Evolutionary conservation across 805 yeast genomes (phyloP).

Genomic region (Kodamaea neixiangensis): DNA sequence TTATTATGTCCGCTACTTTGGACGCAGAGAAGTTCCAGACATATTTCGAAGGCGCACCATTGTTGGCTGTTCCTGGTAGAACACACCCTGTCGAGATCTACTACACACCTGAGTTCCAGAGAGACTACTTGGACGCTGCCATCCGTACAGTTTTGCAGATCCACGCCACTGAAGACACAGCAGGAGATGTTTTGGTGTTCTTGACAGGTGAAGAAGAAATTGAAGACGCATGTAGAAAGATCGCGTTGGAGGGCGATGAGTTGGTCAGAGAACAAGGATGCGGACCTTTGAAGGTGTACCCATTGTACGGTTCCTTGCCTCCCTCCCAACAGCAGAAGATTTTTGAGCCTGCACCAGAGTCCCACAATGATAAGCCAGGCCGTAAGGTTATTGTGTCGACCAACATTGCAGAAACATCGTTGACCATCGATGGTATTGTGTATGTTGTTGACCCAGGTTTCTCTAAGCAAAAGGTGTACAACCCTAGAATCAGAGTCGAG

Average conservation of each 20-base stretch:
- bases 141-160: conserved; percentile 93
- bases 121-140: conserved; percentile 93
- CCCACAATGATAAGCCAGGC: conserved; percentile 87
- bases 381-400: conserved; percentile 91
- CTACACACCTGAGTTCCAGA: conserved; percentile 95
- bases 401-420: conserved; percentile 95
- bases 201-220: conserved; percentile 97
- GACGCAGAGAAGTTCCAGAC: conserved; percentile 95
- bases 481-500: conserved; percentile 94
- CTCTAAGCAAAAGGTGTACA: conserved; percentile 93
- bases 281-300: conserved; percentile 89
- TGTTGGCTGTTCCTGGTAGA: conserved; percentile 96
- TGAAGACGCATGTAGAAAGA: conserved; percentile 92
- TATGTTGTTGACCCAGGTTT: conserved; percentile 98
- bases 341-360: conserved; percentile 85
- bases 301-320: conserved; percentile 94
- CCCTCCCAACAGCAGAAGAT: conserved; percentile 94
- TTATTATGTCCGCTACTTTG: conserved; percentile 96
- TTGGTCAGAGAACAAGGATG: conserved; percentile 83
- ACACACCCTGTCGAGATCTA: conserved; percentile 96
- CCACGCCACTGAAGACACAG: conserved; percentile 87
- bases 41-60: conserved; percentile 89
- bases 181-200: conserved; percentile 85
- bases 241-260: conserved; percentile 85
- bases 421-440: conserved; percentile 96